Percentiles rank a stretch among this genome's conserved stretches.
phyloP scores from a whole-genome alignment of 129 eudicot genomes.

The Solidago caesia region DNA sequence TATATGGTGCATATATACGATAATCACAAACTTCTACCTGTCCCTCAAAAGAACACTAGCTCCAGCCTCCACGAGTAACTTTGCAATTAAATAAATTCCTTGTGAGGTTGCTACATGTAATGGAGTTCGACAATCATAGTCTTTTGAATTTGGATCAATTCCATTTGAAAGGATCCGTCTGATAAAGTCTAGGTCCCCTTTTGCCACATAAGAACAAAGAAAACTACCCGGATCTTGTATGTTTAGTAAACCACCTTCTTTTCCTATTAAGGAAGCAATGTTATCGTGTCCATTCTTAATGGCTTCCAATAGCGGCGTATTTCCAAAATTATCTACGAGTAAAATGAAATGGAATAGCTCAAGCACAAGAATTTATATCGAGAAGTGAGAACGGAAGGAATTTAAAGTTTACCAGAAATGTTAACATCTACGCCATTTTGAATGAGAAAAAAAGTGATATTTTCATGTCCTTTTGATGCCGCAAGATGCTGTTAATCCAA shows the following conservation, averaged over 20 bases:
- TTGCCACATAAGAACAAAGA: slow-evolving; percentile 49
- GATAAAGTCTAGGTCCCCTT: slow-evolving; percentile 55
- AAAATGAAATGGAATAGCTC: slow-evolving; percentile 23
- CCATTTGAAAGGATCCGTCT: slow-evolving; percentile 51
- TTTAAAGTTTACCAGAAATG: slow-evolving; percentile 40
- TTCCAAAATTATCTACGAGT: slow-evolving; percentile 48
- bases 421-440: slow-evolving; percentile 56
- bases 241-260: slow-evolving; percentile 46
- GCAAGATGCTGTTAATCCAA: slow-evolving; percentile 1
- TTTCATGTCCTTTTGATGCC: slow-evolving; percentile 60
- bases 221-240: slow-evolving; percentile 51
- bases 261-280: slow-evolving; percentile 51
- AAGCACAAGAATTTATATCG: neutral
- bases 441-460: slow-evolving; percentile 46
- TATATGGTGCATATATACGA: neutral
- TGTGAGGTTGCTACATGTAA: slow-evolving; percentile 69
- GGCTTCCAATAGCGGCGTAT: slow-evolving; percentile 44
- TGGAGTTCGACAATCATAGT: slow-evolving; percentile 67
- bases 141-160: slow-evolving; percentile 59
- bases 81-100: slow-evolving; percentile 57
- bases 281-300: slow-evolving; percentile 55
- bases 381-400: too few relatives aligned
- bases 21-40: slow-evolving; percentile 34
- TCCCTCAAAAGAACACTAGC: slow-evolving; percentile 63
- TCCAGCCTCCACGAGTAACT: slow-evolving; percentile 62